Percentiles rank a stretch among this genome's conserved stretches.
phyloP scores from a whole-genome alignment of 176 grass and related monocot genomes.

The Oryza meyeriana region DNA sequence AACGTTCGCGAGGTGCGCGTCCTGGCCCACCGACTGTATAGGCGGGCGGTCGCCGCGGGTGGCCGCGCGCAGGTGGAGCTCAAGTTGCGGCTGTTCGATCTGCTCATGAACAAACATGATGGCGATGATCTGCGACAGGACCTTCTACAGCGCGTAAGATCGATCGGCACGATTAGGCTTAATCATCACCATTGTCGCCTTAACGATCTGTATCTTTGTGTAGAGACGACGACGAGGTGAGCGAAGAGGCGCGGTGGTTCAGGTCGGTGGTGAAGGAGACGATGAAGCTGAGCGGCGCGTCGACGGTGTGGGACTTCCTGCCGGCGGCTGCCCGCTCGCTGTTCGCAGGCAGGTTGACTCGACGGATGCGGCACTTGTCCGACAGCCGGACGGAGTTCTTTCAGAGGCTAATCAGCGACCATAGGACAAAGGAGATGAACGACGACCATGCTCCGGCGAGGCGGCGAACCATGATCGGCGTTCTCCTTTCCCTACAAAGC shows the following conservation, averaged over 20 bases:
- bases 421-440: neutral
- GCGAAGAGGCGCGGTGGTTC: slow-evolving; percentile 38
- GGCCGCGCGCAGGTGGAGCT: slow-evolving; percentile 24
- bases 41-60: neutral
- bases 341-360: neutral
- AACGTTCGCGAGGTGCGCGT: neutral
- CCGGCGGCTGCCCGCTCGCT: slow-evolving; percentile 10
- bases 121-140: slow-evolving; percentile 33
- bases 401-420: slow-evolving; percentile 1
- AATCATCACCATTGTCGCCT: neutral
- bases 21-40: slow-evolving; percentile 24
- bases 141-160: neutral
- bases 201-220: neutral
- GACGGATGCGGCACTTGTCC: neutral
- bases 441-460: neutral
- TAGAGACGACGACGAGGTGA: slow-evolving; percentile 11
- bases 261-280: slow-evolving; percentile 45
- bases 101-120: slow-evolving; percentile 39
- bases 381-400: slow-evolving; percentile 9
- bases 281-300: slow-evolving; percentile 24
- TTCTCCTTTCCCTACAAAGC: neutral
- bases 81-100: slow-evolving; percentile 38
- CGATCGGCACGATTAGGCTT: neutral
- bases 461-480: slow-evolving; percentile 8
- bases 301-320: slow-evolving; percentile 27